Conservation (phyloP, 1,139 yeast genomes). For the Taphrina sp. region DNA sequence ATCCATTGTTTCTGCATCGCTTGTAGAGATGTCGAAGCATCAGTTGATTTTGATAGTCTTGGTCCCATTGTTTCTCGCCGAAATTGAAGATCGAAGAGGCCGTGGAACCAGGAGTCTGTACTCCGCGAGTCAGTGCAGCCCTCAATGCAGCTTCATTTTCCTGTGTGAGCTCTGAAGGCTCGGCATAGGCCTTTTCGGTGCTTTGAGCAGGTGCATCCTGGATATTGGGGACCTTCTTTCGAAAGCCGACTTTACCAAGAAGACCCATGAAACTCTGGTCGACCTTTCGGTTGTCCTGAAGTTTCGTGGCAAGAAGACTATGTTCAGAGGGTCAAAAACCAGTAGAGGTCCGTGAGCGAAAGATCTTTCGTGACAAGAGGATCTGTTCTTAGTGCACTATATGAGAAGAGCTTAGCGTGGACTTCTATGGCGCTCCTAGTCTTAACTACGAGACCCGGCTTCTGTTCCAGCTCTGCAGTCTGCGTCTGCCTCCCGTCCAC, state of each 20-base stretch:
- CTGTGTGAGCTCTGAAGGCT: slow-evolving; percentile 16
- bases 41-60: slow-evolving; percentile 36
- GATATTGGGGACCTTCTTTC: slow-evolving; percentile 13
- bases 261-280: slow-evolving; percentile 14
- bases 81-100: slow-evolving; percentile 26
- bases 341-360: too few relatives aligned
- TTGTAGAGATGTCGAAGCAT: slow-evolving; percentile 36
- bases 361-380: too few relatives aligned
- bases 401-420: too few relatives aligned
- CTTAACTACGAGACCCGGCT: too few relatives aligned
- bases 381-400: too few relatives aligned
- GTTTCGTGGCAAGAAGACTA: too few relatives aligned
- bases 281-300: too few relatives aligned
- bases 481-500: too few relatives aligned
- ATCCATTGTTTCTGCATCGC: slow-evolving; percentile 34
- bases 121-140: slow-evolving; percentile 7
- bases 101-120: slow-evolving; percentile 4
- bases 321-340: too few relatives aligned
- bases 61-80: slow-evolving; percentile 24
- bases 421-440: too few relatives aligned
- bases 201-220: slow-evolving; percentile 4
- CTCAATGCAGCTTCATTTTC: slow-evolving; percentile 29
- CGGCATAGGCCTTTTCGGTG: slow-evolving; percentile 15
- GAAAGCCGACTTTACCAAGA: slow-evolving; percentile 25
- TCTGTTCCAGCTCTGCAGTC: too few relatives aligned